Evolutionary conservation across 257 asterid species (phyloP).

Genomic region (Solanum bulbocastanum): DNA sequence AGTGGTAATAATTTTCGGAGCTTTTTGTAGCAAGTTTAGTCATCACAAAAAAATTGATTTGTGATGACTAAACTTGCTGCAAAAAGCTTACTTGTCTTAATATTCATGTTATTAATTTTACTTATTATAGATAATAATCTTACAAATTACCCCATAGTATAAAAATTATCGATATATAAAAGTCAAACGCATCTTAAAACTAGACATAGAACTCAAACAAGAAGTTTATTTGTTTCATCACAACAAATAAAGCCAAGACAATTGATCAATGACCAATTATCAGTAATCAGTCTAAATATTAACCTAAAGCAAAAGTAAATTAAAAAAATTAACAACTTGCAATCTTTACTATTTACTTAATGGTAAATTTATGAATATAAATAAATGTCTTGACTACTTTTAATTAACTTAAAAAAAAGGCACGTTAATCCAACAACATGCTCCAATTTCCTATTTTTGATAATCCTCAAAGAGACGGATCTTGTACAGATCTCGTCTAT

Average conservation of each 20-base stretch:
- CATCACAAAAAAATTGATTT: neutral
- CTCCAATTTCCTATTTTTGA: conserved; percentile 24
- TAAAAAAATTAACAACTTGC: neutral
- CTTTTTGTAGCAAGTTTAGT: neutral
- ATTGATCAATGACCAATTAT: neutral
- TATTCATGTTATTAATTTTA: neutral
- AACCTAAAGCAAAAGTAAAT: neutral
- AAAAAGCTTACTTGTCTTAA: neutral
- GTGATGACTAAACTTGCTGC: neutral
- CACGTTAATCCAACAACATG: conserved; percentile 38
- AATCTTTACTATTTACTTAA: neutral
- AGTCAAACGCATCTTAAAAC: neutral
- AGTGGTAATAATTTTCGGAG: neutral
- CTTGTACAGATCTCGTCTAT: neutral
- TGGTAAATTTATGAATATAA: neutral
- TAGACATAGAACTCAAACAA: neutral
- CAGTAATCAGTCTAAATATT: neutral
- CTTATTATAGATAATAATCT: neutral
- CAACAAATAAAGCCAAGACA: neutral
- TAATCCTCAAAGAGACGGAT: conserved; percentile 1
- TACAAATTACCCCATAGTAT: neutral
- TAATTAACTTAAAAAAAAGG: conserved; percentile 11
- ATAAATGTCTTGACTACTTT: neutral
- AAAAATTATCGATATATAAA: neutral
- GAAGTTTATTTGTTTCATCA: neutral